Conservation (phyloP, 169 alveolate genomes). For the Eimeria mitis region DNA sequence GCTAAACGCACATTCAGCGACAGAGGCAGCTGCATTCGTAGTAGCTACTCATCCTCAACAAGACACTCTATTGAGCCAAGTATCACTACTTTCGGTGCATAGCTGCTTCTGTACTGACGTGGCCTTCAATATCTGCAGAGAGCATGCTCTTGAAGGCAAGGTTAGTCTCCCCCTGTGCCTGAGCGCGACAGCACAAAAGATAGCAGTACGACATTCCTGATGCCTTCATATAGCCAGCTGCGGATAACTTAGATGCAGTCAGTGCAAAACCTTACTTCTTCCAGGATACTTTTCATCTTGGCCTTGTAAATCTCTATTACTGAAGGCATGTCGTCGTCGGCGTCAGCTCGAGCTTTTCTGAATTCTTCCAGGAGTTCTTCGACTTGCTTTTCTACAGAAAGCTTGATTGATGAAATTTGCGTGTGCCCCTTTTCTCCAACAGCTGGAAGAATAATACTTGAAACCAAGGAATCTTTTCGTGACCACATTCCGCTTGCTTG, state of each 20-base stretch:
- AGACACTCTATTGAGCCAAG: background rate
- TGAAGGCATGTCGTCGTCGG: conserved; percentile 41
- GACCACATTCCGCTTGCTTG: conserved; percentile 51
- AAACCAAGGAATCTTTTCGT: conserved; percentile 6
- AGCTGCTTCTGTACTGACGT: background rate
- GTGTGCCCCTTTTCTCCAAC: conserved; percentile 46
- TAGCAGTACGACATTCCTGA: background rate
- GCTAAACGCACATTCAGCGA: conserved; percentile 6
- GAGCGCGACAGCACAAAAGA: background rate
- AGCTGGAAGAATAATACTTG: conserved; percentile 64
- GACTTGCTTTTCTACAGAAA: conserved; percentile 23
- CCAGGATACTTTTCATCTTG: conserved; percentile 10
- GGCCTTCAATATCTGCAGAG: conserved; percentile 42
- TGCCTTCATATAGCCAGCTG: background rate
- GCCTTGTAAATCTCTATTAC: conserved; percentile 67
- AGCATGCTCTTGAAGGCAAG: conserved; percentile 45
- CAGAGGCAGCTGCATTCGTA: background rate
- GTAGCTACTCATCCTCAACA: background rate
- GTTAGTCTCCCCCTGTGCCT: conserved; percentile 34
- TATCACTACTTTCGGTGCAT: background rate
- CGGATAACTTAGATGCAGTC: background rate
- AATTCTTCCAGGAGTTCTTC: conserved; percentile 60
- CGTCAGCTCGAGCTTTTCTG: conserved; percentile 60
- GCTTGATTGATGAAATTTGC: conserved; percentile 57
- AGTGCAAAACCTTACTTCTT: conserved; percentile 15